phyloP scores from a whole-genome alignment of 768 basidiomycete species.

The Cystofilobasidium capitatum region DNA sequence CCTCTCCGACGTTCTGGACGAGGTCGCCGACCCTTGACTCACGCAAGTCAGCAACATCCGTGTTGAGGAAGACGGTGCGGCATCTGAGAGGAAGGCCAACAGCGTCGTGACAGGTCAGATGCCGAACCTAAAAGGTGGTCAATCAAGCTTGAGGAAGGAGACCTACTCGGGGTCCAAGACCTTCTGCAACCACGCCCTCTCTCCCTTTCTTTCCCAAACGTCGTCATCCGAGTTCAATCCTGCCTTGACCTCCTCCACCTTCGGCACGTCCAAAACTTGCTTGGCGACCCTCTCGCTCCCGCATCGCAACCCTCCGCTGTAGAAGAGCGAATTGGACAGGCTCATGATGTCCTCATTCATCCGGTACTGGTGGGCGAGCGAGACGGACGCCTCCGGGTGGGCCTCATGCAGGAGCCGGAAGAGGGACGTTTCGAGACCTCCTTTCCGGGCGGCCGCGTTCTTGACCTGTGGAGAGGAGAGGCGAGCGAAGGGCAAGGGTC shows the following conservation, averaged over 20 bases:
- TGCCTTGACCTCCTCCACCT: slow-evolving; percentile 30
- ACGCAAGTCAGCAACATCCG: slow-evolving; percentile 64
- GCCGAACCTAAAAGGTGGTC: neutral
- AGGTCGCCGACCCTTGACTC: slow-evolving; percentile 80
- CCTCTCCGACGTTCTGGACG: slow-evolving; percentile 81
- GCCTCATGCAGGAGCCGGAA: slow-evolving; percentile 81
- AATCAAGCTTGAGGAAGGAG: neutral
- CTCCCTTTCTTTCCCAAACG: slow-evolving; percentile 35
- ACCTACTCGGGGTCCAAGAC: slow-evolving; percentile 57
- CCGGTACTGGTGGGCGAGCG: slow-evolving; percentile 79
- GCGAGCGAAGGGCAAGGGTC: neutral
- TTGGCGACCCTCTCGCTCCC: slow-evolving; percentile 64
- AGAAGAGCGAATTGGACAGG: slow-evolving; percentile 78
- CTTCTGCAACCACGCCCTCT: slow-evolving; percentile 60
- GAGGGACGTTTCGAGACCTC: slow-evolving; percentile 78
- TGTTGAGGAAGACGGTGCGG: slow-evolving; percentile 88
- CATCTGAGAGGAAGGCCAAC: slow-evolving; percentile 45
- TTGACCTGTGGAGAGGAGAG: slow-evolving; percentile 53
- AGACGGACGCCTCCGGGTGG: slow-evolving; percentile 62
- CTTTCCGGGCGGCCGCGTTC: slow-evolving; percentile 64
- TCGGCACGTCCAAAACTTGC: slow-evolving; percentile 50
- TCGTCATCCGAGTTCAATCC: slow-evolving; percentile 20
- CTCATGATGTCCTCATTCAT: slow-evolving; percentile 97
- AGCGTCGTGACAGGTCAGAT: neutral
- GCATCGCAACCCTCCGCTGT: slow-evolving; percentile 63